phyloP scores from a whole-genome alignment of 768 basidiomycete genomes.

The Leccinum boreale region DNA sequence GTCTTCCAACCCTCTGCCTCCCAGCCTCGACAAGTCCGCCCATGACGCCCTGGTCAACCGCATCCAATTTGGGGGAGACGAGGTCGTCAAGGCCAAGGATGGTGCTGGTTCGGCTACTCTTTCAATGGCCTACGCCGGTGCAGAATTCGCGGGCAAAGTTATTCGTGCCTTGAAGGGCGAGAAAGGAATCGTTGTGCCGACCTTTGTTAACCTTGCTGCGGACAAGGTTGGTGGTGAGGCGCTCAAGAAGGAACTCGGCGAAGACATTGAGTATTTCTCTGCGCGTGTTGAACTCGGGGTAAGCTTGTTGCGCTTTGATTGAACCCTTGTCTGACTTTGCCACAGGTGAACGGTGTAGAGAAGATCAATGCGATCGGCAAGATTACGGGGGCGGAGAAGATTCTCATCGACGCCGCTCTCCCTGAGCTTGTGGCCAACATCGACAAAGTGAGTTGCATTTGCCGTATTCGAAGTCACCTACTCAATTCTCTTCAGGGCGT shows the following conservation, averaged over 20 bases:
- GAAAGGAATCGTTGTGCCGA: conserved; percentile 81
- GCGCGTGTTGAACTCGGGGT: conserved; percentile 87
- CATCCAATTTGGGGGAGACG: conserved; percentile 95
- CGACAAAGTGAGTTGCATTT: conserved; percentile 48
- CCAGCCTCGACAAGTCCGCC: conserved; percentile 42
- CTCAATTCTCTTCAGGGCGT: conserved; percentile 19
- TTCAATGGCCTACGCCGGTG: conserved; percentile 94
- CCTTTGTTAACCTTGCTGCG: conserved; percentile 76
- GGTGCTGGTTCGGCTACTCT: conserved; percentile 90
- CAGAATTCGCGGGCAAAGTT: conserved; percentile 81
- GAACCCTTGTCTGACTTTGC: conserved; percentile 2
- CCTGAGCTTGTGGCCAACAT: conserved; percentile 78
- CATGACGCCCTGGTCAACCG: conserved; percentile 70
- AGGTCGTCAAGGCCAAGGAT: conserved; percentile 98
- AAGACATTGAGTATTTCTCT: conserved; percentile 84
- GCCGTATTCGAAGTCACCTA: neutral
- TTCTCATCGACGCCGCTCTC: conserved; percentile 75
- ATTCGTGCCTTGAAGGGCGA: conserved; percentile 85
- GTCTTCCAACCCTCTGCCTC: conserved; percentile 73
- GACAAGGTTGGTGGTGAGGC: conserved; percentile 68
- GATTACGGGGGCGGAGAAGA: conserved; percentile 67
- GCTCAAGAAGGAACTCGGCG: conserved; percentile 75
- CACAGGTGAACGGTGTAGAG: conserved; percentile 74
- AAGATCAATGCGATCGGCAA: conserved; percentile 81
- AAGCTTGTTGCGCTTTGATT: conserved; percentile 15